A percentile compares a stretch with the other conserved stretches of the same genome.
Conservation (phyloP, 2,329 filamentous ascomycete genomes). For the Cordyceps farinosa region DNA sequence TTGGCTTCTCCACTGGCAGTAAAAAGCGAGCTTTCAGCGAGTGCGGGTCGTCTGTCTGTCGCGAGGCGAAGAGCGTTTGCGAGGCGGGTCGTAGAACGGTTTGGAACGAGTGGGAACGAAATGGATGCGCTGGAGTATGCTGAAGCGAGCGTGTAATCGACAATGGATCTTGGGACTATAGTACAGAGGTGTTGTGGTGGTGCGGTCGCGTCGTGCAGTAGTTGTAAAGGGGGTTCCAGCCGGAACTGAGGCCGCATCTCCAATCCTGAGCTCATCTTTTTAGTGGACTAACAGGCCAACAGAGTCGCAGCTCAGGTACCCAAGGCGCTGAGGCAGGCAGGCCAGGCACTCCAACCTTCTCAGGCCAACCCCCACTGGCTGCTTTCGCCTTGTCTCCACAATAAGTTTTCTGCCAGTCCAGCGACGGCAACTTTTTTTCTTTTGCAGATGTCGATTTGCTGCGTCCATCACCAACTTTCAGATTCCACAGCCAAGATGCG, state of each 20-base stretch:
- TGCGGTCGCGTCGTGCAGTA: neutral
- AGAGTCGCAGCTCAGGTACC: neutral
- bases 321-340: neutral
- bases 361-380: neutral
- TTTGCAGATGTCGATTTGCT: neutral
- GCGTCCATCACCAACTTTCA: neutral
- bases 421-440: conserved; percentile 6
- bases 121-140: neutral
- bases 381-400: neutral
- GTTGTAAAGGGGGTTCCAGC: conserved; percentile 2
- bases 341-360: neutral
- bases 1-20: conserved; percentile 8
- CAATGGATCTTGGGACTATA: neutral
- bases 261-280: neutral
- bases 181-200: neutral
- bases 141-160: neutral
- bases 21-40: neutral
- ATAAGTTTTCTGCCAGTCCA: conserved; percentile 9
- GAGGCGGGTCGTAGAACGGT: neutral
- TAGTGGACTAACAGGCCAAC: neutral
- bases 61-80: neutral
- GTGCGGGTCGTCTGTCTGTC: neutral
- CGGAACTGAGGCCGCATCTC: conserved; percentile 7
- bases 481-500: conserved; percentile 56
- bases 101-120: neutral